phyloP scores from a whole-genome alignment of 257 asterid genomes.

The Prunella vulgaris region DNA sequence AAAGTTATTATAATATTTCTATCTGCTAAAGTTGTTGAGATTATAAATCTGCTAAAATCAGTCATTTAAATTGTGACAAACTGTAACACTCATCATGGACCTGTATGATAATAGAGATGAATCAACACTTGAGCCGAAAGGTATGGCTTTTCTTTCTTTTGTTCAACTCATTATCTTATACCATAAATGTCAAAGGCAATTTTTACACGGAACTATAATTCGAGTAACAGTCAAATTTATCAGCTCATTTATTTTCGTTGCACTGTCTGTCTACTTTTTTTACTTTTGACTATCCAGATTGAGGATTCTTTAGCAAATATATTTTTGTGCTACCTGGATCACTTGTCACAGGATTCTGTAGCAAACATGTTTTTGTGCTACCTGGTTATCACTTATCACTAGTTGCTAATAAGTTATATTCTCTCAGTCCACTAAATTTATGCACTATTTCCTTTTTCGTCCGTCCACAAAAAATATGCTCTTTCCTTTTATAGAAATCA shows the following conservation, averaged over 20 bases:
- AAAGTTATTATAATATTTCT: constrained; percentile 17
- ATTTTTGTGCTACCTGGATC: too few species aligned
- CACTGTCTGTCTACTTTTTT: neutral
- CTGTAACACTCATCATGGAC: constrained; percentile 39
- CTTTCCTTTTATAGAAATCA: too few species aligned
- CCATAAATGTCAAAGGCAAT: constrained; percentile 26
- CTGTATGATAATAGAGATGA: constrained; percentile 34
- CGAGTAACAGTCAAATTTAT: constrained; percentile 13
- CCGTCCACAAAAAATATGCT: too few species aligned
- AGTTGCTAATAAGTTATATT: constrained; percentile 2
- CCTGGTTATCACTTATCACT: neutral
- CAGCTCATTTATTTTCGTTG: constrained; percentile 6
- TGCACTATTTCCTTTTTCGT: too few species aligned
- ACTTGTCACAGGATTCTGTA: too few species aligned
- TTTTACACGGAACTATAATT: constrained; percentile 18
- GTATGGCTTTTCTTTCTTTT: constrained; percentile 35
- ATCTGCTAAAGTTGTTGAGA: constrained; percentile 30
- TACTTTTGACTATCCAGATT: neutral
- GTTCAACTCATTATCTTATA: constrained; percentile 28
- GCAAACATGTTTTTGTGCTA: too few species aligned
- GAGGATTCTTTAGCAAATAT: too few species aligned
- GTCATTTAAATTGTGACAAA: constrained; percentile 31
- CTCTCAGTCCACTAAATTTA: too few species aligned
- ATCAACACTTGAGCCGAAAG: constrained; percentile 58
- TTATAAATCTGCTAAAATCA: constrained; percentile 19